Percentiles rank a stretch among this genome's conserved stretches.
Evolutionary conservation across 257 asterid genomes (phyloP).

Genomic region (Scutellaria baicalensis): DNA sequence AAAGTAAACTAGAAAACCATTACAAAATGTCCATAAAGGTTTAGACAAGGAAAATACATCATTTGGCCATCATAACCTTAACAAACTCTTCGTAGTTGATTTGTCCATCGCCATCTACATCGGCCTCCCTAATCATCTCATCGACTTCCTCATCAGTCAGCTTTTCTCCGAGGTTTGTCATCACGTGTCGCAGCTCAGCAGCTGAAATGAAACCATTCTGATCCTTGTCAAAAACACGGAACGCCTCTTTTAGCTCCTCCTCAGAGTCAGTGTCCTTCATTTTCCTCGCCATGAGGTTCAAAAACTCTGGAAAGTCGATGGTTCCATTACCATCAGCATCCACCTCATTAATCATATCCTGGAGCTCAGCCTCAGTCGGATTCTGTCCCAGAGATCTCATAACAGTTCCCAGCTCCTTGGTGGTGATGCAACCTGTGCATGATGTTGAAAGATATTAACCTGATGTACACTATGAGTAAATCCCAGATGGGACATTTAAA

Average conservation of each 20-base stretch:
- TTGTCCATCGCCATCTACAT: conserved; percentile 59
- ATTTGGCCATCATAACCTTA: conserved; percentile 65
- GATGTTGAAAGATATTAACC: background rate
- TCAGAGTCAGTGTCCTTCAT: conserved; percentile 68
- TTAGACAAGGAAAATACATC: conserved; percentile 4
- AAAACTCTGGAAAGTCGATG: conserved; percentile 57
- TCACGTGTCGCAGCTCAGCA: conserved; percentile 57
- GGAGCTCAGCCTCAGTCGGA: conserved; percentile 65
- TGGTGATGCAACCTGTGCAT: conserved; percentile 54
- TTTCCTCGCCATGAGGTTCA: conserved; percentile 59
- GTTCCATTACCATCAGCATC: conserved; percentile 68
- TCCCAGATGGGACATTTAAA: background rate
- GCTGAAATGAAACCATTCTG: conserved; percentile 59
- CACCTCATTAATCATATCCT: conserved; percentile 63
- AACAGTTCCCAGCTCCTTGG: conserved; percentile 66
- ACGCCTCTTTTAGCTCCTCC: conserved; percentile 65
- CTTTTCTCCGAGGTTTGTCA: conserved; percentile 65
- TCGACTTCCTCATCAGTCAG: conserved; percentile 60
- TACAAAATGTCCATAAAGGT: conserved; percentile 6
- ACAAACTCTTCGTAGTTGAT: conserved; percentile 62
- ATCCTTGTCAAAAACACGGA: conserved; percentile 61
- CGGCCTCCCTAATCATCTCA: conserved; percentile 58
- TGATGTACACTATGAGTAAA: background rate
- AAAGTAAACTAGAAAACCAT: background rate
- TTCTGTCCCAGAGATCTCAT: conserved; percentile 66